These are phyloP conservation scores for Geotrichum cucujoidarum DNA, from an alignment of 1,139 yeast species.

Conservation along the genomic window DNA sequence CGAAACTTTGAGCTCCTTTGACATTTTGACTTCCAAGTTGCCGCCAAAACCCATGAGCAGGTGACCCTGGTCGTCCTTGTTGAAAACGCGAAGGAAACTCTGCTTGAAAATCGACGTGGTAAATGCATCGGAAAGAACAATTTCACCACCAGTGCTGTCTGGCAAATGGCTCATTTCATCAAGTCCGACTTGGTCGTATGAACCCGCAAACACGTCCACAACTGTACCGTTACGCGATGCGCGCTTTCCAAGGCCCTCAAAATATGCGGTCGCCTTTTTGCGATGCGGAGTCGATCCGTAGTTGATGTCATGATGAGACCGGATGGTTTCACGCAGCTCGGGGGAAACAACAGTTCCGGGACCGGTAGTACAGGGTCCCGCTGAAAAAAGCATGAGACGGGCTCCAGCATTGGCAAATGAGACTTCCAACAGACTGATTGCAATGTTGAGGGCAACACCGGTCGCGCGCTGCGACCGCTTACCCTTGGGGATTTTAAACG, in stretches of 20 bases:
- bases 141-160: conserved; percentile 88
- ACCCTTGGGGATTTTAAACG: conserved; percentile 46
- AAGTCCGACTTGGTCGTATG: conserved; percentile 97
- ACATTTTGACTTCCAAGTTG: conserved; percentile 78
- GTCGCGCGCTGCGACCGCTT: conserved; percentile 56
- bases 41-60: conserved; percentile 59
- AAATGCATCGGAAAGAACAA: conserved; percentile 89
- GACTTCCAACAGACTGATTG: conserved; percentile 48
- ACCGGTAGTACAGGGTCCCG: conserved; percentile 85
- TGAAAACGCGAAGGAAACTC: conserved; percentile 80
- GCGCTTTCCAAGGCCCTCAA: conserved; percentile 71
- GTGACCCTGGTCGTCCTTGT: conserved; percentile 79
- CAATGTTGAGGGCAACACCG: conserved; percentile 64
- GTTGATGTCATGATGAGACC: conserved; percentile 92
- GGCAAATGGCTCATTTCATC: conserved; percentile 90
- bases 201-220: conserved; percentile 92
- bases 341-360: conserved; percentile 88
- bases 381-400: conserved; percentile 56
- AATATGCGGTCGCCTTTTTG: conserved; percentile 83
- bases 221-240: conserved; percentile 77
- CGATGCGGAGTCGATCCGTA: conserved; percentile 56
- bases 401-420: conserved; percentile 51
- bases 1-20: conserved; percentile 81
- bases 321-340: conserved; percentile 82
- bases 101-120: conserved; percentile 96